A percentile compares a stretch with the other conserved stretches of the same genome.
phyloP scores from a whole-genome alignment of 257 asterid genomes.

The Haberlea rhodopensis region DNA sequence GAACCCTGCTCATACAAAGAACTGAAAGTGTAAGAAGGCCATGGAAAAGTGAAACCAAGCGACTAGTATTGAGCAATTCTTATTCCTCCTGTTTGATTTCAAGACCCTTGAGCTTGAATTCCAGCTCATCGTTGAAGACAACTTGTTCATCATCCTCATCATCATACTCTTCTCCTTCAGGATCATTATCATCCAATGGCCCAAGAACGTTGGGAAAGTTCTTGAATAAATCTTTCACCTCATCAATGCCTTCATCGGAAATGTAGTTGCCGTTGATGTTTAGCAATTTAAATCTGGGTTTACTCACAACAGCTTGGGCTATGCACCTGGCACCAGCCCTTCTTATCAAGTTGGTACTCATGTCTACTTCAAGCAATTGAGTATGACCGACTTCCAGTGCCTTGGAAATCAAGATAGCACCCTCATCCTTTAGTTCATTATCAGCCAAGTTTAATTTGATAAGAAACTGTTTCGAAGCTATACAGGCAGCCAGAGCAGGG shows the following conservation, averaged over 20 bases:
- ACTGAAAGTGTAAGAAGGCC: slow-evolving; percentile 17
- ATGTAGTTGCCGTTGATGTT: slow-evolving; percentile 82
- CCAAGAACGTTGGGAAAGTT: slow-evolving; percentile 55
- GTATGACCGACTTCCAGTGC: slow-evolving; percentile 84
- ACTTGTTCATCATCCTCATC: slow-evolving; percentile 59
- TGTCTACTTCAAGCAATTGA: slow-evolving; percentile 69
- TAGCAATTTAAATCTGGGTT: slow-evolving; percentile 60
- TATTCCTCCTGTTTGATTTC: slow-evolving; percentile 67
- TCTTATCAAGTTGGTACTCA: slow-evolving; percentile 69
- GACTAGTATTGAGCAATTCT: slow-evolving; percentile 18
- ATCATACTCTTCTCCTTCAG: slow-evolving; percentile 85
- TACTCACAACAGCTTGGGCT: slow-evolving; percentile 69
- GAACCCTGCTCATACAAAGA: slow-evolving; percentile 27
- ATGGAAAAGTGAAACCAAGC: slow-evolving; percentile 12
- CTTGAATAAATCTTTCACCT: slow-evolving; percentile 73
- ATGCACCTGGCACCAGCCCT: slow-evolving; percentile 89
- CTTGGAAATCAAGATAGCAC: slow-evolving; percentile 79
- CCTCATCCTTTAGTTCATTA: slow-evolving; percentile 90
- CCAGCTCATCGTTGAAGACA: slow-evolving; percentile 57
- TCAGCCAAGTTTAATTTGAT: slow-evolving; percentile 64
- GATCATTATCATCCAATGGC: slow-evolving; percentile 89
- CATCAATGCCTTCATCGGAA: slow-evolving; percentile 93
- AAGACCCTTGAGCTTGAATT: slow-evolving; percentile 70
- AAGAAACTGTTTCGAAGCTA: slow-evolving; percentile 69
- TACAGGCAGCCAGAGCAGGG: slow-evolving; percentile 67